Evolutionary conservation across 2,329 filamentous ascomycete species (phyloP).

Genomic region (Cordyceps militaris): DNA sequence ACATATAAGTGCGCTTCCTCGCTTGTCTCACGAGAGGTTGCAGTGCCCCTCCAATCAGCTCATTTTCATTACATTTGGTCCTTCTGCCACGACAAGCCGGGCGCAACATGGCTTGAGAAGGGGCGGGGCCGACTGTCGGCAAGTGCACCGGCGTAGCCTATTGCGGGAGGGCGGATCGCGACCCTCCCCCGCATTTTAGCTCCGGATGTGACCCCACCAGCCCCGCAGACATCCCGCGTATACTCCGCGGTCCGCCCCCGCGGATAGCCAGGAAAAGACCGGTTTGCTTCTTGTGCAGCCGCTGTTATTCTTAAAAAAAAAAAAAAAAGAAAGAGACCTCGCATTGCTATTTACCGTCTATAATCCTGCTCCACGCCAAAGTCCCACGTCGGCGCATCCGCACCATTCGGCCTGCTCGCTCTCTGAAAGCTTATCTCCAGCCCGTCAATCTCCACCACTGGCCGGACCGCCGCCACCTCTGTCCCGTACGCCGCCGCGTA

Average conservation of each 20-base stretch:
- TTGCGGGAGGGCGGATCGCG: not conserved
- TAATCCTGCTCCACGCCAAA: slow-evolving; percentile 38
- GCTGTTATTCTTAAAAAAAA: too few species aligned
- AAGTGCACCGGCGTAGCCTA: not conserved
- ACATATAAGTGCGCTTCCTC: not conserved
- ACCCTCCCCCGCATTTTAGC: not conserved
- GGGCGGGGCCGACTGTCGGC: not conserved
- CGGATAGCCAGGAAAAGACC: not conserved
- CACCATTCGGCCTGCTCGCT: slow-evolving; percentile 43
- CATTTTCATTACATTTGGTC: not conserved
- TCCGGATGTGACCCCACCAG: too few species aligned
- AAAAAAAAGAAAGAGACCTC: too few species aligned
- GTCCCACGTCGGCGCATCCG: slow-evolving; percentile 51
- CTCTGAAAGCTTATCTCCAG: slow-evolving; percentile 38
- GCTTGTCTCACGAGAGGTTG: not conserved
- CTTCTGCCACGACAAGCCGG: not conserved
- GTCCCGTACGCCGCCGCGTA: slow-evolving; percentile 35
- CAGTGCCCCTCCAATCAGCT: slow-evolving; percentile 4
- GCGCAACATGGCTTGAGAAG: not conserved
- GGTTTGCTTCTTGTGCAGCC: too few species aligned
- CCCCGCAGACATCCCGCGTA: not conserved
- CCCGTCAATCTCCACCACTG: slow-evolving; percentile 37
- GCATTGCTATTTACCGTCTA: slow-evolving; percentile 13
- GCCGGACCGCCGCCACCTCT: slow-evolving; percentile 35
- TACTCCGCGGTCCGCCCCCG: not conserved